These are phyloP conservation scores for Fusarium sp. DNA, from an alignment of 2,329 filamentous ascomycete species.

Conservation along the genomic window DNA sequence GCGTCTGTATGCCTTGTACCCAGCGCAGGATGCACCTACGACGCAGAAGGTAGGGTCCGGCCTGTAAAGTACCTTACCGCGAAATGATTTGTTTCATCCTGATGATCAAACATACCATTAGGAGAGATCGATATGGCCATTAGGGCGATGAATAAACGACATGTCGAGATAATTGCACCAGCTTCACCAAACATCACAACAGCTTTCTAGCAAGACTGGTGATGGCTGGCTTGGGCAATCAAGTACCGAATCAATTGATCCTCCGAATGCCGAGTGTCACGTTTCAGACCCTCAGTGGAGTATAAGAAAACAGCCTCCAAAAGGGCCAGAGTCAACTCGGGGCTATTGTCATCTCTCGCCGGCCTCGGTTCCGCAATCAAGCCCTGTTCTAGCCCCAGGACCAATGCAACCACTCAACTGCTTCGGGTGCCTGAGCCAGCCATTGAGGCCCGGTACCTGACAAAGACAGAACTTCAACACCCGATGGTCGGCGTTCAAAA, in stretches of 20 bases:
- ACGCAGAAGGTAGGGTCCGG: background rate
- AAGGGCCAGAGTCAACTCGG: background rate
- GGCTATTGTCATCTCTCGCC: background rate
- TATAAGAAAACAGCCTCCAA: slow-evolving; percentile 9
- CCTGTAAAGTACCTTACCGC: slow-evolving; percentile 17
- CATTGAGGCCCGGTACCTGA: slow-evolving; percentile 19
- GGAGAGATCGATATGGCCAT: slow-evolving; percentile 14
- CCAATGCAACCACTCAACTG: slow-evolving; percentile 27
- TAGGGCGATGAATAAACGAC: slow-evolving; percentile 2
- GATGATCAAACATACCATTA: slow-evolving; percentile 5
- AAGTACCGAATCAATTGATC: slow-evolving; percentile 10
- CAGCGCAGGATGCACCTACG: background rate
- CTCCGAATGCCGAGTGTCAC: slow-evolving; percentile 11
- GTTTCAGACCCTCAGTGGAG: slow-evolving; percentile 9
- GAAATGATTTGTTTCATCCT: slow-evolving; percentile 26
- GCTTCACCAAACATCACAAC: background rate
- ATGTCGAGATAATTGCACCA: background rate
- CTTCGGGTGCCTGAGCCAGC: slow-evolving; percentile 20
- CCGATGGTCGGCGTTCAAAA: slow-evolving; percentile 14
- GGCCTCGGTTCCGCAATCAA: slow-evolving; percentile 11
- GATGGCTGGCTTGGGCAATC: background rate
- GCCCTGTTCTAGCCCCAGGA: slow-evolving; percentile 7
- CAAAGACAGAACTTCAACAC: slow-evolving; percentile 15
- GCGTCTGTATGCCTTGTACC: slow-evolving; percentile 11
- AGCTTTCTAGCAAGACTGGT: background rate